Evolutionary conservation across 2,329 filamentous ascomycete species (phyloP), one percentile per base, ranked within the genome.

Genomic region (Pseudocercospora crystallina): DNA sequence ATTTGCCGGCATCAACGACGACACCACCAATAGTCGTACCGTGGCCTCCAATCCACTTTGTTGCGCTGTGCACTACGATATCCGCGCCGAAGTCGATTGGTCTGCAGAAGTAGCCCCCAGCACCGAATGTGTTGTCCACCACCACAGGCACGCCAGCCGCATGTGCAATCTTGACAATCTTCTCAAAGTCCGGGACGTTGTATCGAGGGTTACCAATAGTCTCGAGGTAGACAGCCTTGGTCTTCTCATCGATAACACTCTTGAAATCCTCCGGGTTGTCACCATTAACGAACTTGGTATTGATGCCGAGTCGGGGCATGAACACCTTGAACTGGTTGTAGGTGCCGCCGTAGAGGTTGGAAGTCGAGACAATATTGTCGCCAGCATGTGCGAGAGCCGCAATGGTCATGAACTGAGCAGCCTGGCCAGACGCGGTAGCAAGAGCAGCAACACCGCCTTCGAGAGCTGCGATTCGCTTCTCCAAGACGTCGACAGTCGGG

Each of bases 271-370:
- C 85, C 11, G 88, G 76, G 51, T 83, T 84, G 71, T 96, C 90
- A 38, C 89, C 89, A 48, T 84, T 78, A 65, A 96, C 81, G 63
- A 96, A 96, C 75, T 91, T 95, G 66, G 90, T 94, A 36, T 78
- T 77, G 67, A 97, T 90, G 55, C 92, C 92, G 39, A 96, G 74
- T n/a, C 91, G 83, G 5, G 90, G 87, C 49, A 96, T 78, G 60
- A 90, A 81, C 39, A 96, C 90, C 76, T 96, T 96, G 75, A 96
- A 84, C 76, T 96, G 92, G 75, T 97, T 96, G 78, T 96, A 96
- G 12, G 92, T 96, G 69, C 91, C 91, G 59, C 91, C 91, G 73
- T 96, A 96, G 50, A 96, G 77, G 73, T 95, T 95, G 43, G 86
- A 85, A 5, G 92, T 96, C 10, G 89, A 86, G 44, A 96, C 82